These are phyloP conservation scores for Kuraishia piskuri DNA, from an alignment of 805 yeast genomes.

Conservation along the genomic window DNA sequence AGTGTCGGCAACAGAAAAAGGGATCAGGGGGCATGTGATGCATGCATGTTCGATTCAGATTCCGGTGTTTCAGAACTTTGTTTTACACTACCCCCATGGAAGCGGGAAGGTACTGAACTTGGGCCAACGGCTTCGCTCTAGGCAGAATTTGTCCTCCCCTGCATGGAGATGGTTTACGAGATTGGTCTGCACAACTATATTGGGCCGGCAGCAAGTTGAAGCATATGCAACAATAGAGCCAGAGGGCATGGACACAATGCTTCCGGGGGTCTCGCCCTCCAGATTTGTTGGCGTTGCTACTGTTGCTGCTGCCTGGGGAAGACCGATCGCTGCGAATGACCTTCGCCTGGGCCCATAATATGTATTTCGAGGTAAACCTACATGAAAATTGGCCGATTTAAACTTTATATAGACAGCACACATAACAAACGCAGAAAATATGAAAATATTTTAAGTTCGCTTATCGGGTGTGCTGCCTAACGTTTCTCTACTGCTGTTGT, in stretches of 20 bases:
- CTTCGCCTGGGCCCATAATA: background rate
- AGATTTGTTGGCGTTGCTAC: background rate
- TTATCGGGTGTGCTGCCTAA: background rate
- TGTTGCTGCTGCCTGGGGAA: background rate
- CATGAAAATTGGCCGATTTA: background rate
- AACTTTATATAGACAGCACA: background rate
- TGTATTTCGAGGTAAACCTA: background rate
- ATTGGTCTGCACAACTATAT: background rate
- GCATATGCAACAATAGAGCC: background rate
- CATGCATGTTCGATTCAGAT: background rate
- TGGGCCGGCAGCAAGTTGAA: background rate
- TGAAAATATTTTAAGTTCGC: background rate
- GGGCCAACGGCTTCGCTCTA: background rate
- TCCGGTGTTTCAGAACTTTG: background rate
- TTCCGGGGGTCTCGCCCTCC: background rate
- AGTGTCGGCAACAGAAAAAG: background rate
- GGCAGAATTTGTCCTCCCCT: background rate
- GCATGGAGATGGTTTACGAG: background rate
- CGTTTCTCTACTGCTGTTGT: too few species aligned
- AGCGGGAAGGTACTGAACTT: background rate
- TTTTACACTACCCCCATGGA: background rate
- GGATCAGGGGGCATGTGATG: background rate
- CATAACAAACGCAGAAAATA: background rate
- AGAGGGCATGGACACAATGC: background rate
- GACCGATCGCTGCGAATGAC: background rate